Evolutionary conservation across 495 filamentous ascomycete species (phyloP).

Genomic region (Corynascus novoguineensis): DNA sequence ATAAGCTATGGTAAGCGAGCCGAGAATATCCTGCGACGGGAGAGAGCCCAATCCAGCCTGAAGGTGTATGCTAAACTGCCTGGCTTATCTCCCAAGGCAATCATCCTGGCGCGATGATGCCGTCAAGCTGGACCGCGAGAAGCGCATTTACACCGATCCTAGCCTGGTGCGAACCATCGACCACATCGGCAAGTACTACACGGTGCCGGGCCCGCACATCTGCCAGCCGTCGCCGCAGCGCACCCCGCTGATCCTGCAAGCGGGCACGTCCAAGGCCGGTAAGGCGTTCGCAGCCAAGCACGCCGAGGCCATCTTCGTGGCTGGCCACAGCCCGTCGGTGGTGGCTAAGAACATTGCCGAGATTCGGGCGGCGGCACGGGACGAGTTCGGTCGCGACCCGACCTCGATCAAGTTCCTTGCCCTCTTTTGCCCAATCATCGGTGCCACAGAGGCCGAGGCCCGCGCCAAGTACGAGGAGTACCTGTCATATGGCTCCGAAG

Average conservation of each 20-base stretch:
- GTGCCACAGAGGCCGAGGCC: conserved; percentile 50
- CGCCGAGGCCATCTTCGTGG: conserved; percentile 54
- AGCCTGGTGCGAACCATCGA: conserved; percentile 56
- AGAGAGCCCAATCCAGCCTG: neutral
- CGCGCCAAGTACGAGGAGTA: conserved; percentile 46
- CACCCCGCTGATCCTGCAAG: conserved; percentile 61
- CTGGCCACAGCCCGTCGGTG: conserved; percentile 43
- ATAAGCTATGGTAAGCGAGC: conserved; percentile 50
- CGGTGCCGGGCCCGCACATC: conserved; percentile 60
- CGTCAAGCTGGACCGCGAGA: conserved; percentile 50
- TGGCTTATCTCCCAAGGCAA: conserved; percentile 33
- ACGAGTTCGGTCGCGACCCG: conserved; percentile 44
- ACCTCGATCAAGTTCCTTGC: conserved; percentile 50
- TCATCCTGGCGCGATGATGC: conserved; percentile 66
- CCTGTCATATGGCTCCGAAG: conserved; percentile 48
- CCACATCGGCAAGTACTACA: conserved; percentile 61
- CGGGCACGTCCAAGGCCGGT: conserved; percentile 58
- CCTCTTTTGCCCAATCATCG: conserved; percentile 44
- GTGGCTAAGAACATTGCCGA: conserved; percentile 46
- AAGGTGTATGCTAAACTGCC: too few species aligned
- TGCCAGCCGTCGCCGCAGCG: conserved; percentile 60
- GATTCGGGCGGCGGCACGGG: conserved; percentile 40
- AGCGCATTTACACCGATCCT: conserved; percentile 56
- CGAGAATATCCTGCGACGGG: neutral
- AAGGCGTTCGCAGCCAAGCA: conserved; percentile 61